Percentiles rank a stretch among this genome's conserved stretches.
phyloP scores from a whole-genome alignment of 345 rosid genomes.

The Garcia nutans region DNA sequence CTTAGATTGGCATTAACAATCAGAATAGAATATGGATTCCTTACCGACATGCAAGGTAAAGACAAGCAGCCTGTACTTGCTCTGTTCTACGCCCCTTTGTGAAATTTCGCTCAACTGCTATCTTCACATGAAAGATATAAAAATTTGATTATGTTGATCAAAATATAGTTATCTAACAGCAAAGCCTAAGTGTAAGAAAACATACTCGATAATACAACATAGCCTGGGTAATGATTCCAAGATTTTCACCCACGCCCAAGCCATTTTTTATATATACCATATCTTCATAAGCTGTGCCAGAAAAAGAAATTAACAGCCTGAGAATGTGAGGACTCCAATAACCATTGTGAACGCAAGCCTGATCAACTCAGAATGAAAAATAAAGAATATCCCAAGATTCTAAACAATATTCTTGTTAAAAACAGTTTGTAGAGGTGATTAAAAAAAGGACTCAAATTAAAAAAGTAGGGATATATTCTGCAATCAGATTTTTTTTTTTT shows the following conservation, averaged over 20 bases:
- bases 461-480: too few species aligned
- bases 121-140: conserved; percentile 40
- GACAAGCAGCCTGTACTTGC: conserved; percentile 78
- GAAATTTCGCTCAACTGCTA: conserved; percentile 73
- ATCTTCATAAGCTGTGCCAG: conserved; percentile 53
- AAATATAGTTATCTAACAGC: conserved; percentile 5
- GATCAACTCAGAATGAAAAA: background rate
- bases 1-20: background rate
- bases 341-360: background rate
- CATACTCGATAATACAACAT: conserved; percentile 58
- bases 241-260: conserved; percentile 60
- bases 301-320: background rate
- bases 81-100: conserved; percentile 84
- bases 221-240: conserved; percentile 56
- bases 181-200: conserved; percentile 17
- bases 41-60: conserved; percentile 92
- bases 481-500: background rate
- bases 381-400: background rate
- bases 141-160: background rate
- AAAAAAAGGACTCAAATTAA: background rate
- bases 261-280: conserved; percentile 52
- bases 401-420: background rate
- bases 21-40: conserved; percentile 1
- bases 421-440: background rate
- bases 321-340: background rate